phyloP scores from a whole-genome alignment of 805 yeast genomes.

The Pichia manshurica region DNA sequence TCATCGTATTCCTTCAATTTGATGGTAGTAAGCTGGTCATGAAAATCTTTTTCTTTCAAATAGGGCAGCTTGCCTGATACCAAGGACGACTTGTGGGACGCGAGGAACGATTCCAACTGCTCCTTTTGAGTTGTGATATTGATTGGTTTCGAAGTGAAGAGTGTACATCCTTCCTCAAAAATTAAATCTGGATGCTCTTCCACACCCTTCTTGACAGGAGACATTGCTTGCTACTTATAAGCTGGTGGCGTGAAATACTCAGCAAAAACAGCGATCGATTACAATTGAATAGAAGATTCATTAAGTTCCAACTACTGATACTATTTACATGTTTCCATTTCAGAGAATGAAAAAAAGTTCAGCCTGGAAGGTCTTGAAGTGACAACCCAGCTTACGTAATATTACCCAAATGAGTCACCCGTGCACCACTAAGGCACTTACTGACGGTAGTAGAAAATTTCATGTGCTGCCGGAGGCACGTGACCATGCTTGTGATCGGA shows the following conservation, averaged over 20 bases:
- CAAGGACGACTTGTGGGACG: background rate
- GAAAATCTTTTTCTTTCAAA: background rate
- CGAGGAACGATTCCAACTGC: background rate
- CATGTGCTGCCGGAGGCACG: slow-evolving; percentile 21
- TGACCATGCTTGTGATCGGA: background rate
- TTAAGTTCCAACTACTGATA: no score
- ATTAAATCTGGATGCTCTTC: background rate
- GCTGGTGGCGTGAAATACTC: no score
- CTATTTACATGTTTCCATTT: no score
- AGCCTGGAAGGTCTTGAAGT: no score
- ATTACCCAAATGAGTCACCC: no score
- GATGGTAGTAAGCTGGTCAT: background rate
- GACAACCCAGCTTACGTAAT: no score
- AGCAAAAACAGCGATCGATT: no score
- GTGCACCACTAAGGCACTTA: slow-evolving; percentile 3
- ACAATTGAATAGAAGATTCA: no score
- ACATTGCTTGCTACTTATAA: background rate
- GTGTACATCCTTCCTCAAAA: background rate
- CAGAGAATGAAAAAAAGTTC: no score
- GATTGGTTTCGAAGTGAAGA: no score
- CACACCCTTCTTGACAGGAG: background rate
- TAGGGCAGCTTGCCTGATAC: background rate
- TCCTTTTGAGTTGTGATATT: background rate
- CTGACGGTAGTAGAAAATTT: slow-evolving; percentile 11
- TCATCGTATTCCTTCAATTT: background rate